Conservation (phyloP, 2,329 filamentous ascomycete genomes). For the Xylariales sp. region DNA sequence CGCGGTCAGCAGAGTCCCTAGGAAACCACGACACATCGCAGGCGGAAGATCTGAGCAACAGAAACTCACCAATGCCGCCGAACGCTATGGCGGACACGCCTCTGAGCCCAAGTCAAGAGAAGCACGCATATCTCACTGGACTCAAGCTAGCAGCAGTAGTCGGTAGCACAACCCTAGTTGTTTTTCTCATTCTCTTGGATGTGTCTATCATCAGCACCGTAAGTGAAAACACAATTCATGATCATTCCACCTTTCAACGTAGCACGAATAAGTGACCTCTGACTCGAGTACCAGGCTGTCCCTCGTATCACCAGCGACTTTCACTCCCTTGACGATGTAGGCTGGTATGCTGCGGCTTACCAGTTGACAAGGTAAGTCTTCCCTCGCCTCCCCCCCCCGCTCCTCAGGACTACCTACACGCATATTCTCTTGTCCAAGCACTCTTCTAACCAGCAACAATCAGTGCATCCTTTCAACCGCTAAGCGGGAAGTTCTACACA, state of each 20-base stretch:
- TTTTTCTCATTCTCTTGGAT: slow-evolving; percentile 46
- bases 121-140: slow-evolving; percentile 20
- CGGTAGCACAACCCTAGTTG: slow-evolving; percentile 33
- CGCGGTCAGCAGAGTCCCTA: not conserved
- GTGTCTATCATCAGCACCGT: slow-evolving; percentile 50
- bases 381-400: too few relatives aligned
- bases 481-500: slow-evolving; percentile 36
- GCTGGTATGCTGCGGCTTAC: slow-evolving; percentile 14
- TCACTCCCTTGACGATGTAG: slow-evolving; percentile 12
- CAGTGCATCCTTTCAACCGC: slow-evolving; percentile 12
- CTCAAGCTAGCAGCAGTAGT: slow-evolving; percentile 22
- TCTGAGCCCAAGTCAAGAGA: too few relatives aligned
- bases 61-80: too few relatives aligned
- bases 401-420: too few relatives aligned
- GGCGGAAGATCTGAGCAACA: not conserved
- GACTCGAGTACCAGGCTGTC: too few relatives aligned
- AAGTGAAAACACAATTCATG: too few relatives aligned
- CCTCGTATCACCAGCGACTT: slow-evolving; percentile 13
- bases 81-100: too few relatives aligned
- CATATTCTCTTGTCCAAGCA: too few relatives aligned
- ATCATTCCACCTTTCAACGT: too few relatives aligned
- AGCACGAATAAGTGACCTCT: too few relatives aligned
- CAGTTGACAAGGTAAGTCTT: slow-evolving; percentile 10
- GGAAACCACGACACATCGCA: not conserved
- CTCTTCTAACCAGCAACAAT: too few relatives aligned